Evolutionary conservation across 441 rosid species (phyloP), one percentile per base, ranked within the genome.

Genomic region (Daphne laureola): DNA sequence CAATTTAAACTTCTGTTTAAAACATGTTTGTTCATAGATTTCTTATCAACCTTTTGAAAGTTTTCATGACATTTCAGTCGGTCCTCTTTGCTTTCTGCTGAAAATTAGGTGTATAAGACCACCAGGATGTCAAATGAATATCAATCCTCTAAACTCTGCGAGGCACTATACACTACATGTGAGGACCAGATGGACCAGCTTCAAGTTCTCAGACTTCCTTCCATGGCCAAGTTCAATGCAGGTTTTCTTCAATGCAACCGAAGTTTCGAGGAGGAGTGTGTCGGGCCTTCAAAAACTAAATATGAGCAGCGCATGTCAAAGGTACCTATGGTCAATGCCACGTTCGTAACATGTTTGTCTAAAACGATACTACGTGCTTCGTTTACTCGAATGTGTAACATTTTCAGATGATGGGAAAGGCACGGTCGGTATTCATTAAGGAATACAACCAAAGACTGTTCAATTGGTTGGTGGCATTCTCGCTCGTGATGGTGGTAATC

Each of bases 171-270:
- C 68, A 76, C 87, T 40, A 79, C 49, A 54, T 93, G 99, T 44
- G 99, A 93, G 73, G 99, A 90, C 73, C 83, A 68, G 67, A 90
- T 93, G 99, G 99, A 93, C 79, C 96, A 82, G 59, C 91, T 93
- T 77, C 99, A 93, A 67, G 78, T 82, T 72, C 99, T 93, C 58
- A 78, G 87, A 58, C 97, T 90, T 72, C 99, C 99, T 70, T 87
- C 99, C 50, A 90, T 93, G 97, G 95, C 99, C 55, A 93, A 93
- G 71, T 93, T 93, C 69, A 87, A 87, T 65, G 96, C 97, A 9
- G 99, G 99, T 58, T 82, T 87, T 69, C 69, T 79, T 46, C 86
- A 76, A 66, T 93, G 99, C 78, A 93, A 90, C 73, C 91, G 74
- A 73, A 93, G 78, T 69, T 93, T 93, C 63, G 93, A 80, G 59